Percentiles rank a stretch among this genome's conserved stretches.
Evolutionary conservation across 2,329 filamentous ascomycete species (phyloP).

Genomic region (Trichoderma pleuroti): DNA sequence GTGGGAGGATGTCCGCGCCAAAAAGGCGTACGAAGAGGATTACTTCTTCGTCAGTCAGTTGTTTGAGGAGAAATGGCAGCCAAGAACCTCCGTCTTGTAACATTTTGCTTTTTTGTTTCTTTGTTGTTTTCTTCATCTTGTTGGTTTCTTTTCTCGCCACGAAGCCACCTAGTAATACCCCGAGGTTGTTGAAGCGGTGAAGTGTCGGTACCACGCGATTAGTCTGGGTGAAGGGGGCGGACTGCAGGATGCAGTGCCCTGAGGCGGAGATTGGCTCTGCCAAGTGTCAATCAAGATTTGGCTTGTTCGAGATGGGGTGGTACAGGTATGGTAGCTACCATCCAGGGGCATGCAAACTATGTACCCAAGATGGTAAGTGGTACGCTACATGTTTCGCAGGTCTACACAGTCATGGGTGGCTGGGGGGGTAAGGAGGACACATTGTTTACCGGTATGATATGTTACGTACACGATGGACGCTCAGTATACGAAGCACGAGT

Average conservation of each 20-base stretch:
- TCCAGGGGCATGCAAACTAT: neutral
- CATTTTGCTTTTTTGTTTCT: neutral
- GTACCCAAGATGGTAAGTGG: neutral
- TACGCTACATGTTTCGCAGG: neutral
- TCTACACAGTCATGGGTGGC: neutral
- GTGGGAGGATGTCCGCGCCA: constrained; percentile 47
- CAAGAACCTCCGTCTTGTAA: constrained; percentile 30
- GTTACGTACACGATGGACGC: neutral
- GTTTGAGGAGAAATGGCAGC: constrained; percentile 54
- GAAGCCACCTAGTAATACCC: no score
- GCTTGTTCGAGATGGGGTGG: neutral
- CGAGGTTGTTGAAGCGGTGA: constrained; percentile 9
- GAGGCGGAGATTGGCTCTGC: neutral
- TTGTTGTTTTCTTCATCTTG: neutral
- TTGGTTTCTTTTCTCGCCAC: neutral
- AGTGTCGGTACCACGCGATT: neutral
- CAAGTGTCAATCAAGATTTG: neutral
- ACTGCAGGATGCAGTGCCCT: constrained; percentile 15
- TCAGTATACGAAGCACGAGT: neutral
- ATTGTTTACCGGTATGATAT: neutral
- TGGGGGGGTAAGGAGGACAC: neutral
- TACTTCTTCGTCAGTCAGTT: constrained; percentile 60
- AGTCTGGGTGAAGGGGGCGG: neutral
- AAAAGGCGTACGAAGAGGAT: constrained; percentile 50
- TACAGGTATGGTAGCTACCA: neutral